Base-by-base conservation (phyloP, 495 filamentous ascomycete genomes). In the Aspergillus bridgeri region DNA sequence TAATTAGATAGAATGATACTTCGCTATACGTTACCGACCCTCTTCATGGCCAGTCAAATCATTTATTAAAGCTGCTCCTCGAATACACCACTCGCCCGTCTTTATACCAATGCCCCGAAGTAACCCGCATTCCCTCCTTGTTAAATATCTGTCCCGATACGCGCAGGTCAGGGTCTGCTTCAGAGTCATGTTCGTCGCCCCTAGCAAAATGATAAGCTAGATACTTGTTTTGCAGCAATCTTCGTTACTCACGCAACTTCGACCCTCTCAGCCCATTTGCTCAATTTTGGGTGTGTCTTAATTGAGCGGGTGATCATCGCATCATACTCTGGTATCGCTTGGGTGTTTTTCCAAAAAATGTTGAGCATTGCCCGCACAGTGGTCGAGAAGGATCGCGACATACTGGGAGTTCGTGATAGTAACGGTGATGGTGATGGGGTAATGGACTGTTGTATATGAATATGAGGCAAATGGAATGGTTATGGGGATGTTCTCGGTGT, bases 311-410 rank as follows among this genome's bases (percentile, higher is more conserved):
- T 54, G 9, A 54, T 54, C 51, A 44, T 54, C 33, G 15, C 33
- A 54, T 54, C 51, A 43, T 54, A 54, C 51, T 54, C 42, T 54
- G 51, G 33, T 17, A 43, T 45, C 42, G 33, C 33, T 45, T 43
- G 3, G 42, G 51, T 54, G 42, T 54, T 54, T 45, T 54, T 54
- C 51, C 29, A 54, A 45, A 54, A 20, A 45, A 54, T 54, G 21
- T 54, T 17, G 51, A 54, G 51, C 19, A 54, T 17, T 44, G 51
- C 33, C 20, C 51, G 51, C n/a, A 45, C 21, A 23, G 33, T 54
- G n/a, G 51, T 43, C 21, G 51, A 54, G 51, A 54, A 54, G 42
- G 51, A 44, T 44, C 51, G 51, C 29, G 51, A 54, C 51, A 54
- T 54, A 52, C 50, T 52, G 50, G 29, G 38, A 54, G 25, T 45